Conservation (phyloP, 176 grass and related monocot species). For the Carex parvula region DNA sequence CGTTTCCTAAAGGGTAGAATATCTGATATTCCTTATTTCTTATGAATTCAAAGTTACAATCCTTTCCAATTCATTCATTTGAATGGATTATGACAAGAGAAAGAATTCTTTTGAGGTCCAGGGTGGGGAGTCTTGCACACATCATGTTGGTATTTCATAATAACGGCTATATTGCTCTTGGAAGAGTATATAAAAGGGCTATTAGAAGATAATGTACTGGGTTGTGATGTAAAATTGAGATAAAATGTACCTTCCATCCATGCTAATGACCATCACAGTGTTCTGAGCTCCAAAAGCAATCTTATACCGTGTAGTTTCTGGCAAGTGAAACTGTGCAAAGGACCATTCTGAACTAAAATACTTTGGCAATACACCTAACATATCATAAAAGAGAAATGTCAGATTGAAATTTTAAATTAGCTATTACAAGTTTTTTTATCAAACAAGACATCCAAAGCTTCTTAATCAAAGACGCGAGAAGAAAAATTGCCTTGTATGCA, state of each 20-base stretch:
- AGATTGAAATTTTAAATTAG: constrained; percentile 1
- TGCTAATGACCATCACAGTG: constrained; percentile 52
- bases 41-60: constrained; percentile 5
- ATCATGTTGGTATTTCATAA: background rate
- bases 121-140: background rate
- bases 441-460: constrained; percentile 14
- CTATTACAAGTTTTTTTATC: background rate
- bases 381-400: background rate
- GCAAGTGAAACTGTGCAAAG: constrained; percentile 69
- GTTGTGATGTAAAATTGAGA: background rate
- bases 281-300: constrained; percentile 66
- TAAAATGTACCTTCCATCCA: constrained; percentile 63
- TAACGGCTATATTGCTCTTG: background rate
- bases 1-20: background rate
- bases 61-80: background rate
- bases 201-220: background rate
- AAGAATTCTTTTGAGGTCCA: background rate
- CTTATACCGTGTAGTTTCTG: constrained; percentile 42
- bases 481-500: background rate
- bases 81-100: constrained; percentile 2
- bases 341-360: constrained; percentile 93
- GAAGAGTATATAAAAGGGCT: background rate
- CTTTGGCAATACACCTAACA: constrained; percentile 53
- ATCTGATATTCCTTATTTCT: background rate
- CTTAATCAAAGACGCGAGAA: background rate